These are phyloP conservation scores for Batkoa obscura DNA, from an alignment of 371 early-diverging fungal species.

Conservation along the genomic window DNA sequence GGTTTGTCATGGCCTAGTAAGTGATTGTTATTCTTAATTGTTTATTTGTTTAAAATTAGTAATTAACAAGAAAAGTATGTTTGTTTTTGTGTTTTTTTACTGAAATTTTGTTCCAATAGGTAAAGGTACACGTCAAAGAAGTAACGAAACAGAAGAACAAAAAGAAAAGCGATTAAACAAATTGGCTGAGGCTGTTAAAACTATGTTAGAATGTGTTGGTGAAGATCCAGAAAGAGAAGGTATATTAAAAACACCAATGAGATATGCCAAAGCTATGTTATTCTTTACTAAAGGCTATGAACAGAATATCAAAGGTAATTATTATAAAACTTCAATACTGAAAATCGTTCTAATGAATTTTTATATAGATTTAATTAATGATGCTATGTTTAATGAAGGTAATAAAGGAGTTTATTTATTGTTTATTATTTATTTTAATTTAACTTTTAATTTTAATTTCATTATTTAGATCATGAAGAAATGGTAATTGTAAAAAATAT, in stretches of 20 bases:
- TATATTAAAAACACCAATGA: constrained; percentile 81
- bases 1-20: constrained; percentile 35
- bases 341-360: neutral
- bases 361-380: constrained; percentile 53
- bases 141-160: constrained; percentile 53
- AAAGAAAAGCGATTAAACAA: constrained; percentile 42
- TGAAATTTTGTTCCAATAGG: constrained; percentile 13
- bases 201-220: constrained; percentile 80
- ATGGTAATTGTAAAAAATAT: constrained; percentile 96
- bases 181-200: constrained; percentile 68
- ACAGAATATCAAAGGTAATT: constrained; percentile 46
- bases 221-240: constrained; percentile 95
- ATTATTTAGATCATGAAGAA: constrained; percentile 72
- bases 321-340: neutral
- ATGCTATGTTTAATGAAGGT: constrained; percentile 92
- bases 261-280: constrained; percentile 94
- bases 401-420: constrained; percentile 4
- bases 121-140: constrained; percentile 46
- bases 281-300: constrained; percentile 96
- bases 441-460: constrained; percentile 19
- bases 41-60: neutral
- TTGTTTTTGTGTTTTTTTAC: neutral
- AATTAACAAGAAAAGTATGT: neutral
- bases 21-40: neutral
- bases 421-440: neutral